A percentile compares a stretch with the other conserved stretches of the same genome.
These are phyloP conservation scores for Chalara sp. DNA, from an alignment of 2,329 filamentous ascomycete species.

Conservation along the genomic window DNA sequence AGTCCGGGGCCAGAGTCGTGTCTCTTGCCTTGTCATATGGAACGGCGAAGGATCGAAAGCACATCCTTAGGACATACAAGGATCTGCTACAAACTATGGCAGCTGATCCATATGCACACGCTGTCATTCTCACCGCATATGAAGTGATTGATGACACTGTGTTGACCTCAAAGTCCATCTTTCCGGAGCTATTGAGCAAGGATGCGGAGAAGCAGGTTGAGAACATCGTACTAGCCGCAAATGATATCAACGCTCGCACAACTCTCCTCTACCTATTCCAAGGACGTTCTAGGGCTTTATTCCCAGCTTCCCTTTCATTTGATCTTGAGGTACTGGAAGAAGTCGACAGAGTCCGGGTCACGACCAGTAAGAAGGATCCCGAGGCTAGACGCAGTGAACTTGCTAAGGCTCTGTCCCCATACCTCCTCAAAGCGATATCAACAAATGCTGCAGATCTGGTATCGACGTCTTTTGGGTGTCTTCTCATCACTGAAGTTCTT, in stretches of 20 bases:
- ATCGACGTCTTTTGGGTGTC: conserved; percentile 74
- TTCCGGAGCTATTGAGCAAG: conserved; percentile 77
- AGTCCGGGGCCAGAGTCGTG: conserved; percentile 75
- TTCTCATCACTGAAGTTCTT: conserved; percentile 77
- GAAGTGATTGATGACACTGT: conserved; percentile 95
- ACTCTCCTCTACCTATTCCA: conserved; percentile 79
- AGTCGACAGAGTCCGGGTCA: conserved; percentile 69
- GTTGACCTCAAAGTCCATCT: conserved; percentile 75
- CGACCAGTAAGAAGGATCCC: conserved; percentile 89
- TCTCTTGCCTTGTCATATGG: conserved; percentile 79
- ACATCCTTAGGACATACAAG: conserved; percentile 82
- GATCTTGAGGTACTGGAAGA: conserved; percentile 70
- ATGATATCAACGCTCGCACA: conserved; percentile 57
- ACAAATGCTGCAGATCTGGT: conserved; percentile 62
- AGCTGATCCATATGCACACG: conserved; percentile 69
- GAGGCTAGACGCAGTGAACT: conserved; percentile 71
- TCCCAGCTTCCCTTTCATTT: conserved; percentile 53
- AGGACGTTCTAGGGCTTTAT: conserved; percentile 53
- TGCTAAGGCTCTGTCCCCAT: conserved; percentile 64
- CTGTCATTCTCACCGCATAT: conserved; percentile 76
- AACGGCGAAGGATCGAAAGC: conserved; percentile 85
- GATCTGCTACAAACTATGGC: conserved; percentile 84
- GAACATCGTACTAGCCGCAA: conserved; percentile 57
- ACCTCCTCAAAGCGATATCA: conserved; percentile 67
- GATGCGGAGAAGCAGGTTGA: conserved; percentile 54